Evolutionary conservation across 192 early-diverging fungal genomes (phyloP).

Genomic region (Coemansia sp.): DNA sequence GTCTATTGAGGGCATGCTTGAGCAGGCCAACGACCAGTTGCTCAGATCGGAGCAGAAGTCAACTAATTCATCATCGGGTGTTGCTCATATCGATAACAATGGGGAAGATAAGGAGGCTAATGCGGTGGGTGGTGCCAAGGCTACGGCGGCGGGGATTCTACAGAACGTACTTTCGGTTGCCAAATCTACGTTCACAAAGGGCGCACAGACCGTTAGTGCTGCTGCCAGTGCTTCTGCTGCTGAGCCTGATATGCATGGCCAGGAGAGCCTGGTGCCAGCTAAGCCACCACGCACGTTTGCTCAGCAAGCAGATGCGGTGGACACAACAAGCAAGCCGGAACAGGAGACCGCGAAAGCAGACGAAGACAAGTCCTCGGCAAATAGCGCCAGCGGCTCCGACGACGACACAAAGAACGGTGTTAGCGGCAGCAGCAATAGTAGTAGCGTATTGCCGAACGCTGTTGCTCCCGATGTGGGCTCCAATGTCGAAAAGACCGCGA

Average conservation of each 20-base stretch:
- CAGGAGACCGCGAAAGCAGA: neutral
- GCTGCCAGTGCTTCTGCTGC: neutral
- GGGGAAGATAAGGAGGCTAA: neutral
- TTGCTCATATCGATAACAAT: neutral
- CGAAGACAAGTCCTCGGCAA: neutral
- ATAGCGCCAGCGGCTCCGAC: neutral
- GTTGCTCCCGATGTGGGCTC: neutral
- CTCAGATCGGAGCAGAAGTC: conserved; percentile 28
- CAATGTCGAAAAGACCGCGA: neutral
- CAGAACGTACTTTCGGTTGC: conserved; percentile 42
- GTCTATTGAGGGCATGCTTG: conserved; percentile 40
- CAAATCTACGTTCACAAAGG: conserved; percentile 26
- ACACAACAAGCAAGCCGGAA: neutral
- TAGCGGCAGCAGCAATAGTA: neutral
- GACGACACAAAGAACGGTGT: neutral
- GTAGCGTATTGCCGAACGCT: neutral
- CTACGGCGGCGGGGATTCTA: conserved; percentile 16
- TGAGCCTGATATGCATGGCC: neutral
- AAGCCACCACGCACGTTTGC: conserved; percentile 17
- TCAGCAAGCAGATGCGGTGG: neutral
- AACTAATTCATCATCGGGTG: neutral
- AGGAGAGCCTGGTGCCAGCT: neutral
- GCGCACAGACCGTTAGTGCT: neutral
- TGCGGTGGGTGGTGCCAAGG: neutral
- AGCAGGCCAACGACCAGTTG: conserved; percentile 41